Evolutionary conservation across 352 stramenopile species (phyloP).

Genomic region (Globisporangium barbulae): DNA sequence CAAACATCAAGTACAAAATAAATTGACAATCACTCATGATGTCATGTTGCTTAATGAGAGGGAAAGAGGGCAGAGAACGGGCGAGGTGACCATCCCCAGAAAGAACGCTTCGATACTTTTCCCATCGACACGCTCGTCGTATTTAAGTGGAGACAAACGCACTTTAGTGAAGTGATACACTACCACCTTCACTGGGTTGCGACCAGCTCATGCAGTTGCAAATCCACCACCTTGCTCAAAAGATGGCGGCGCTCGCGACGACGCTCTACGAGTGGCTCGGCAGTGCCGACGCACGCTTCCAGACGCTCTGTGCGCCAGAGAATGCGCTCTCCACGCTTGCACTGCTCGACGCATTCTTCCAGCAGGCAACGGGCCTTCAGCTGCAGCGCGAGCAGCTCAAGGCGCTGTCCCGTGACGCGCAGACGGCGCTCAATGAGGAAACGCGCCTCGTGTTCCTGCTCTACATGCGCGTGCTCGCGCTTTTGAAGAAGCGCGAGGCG

Average conservation of each 20-base stretch:
- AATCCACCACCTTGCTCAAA: neutral
- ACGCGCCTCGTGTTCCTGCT: slow-evolving; percentile 16
- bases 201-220: neutral
- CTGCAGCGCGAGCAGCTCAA: slow-evolving; percentile 13
- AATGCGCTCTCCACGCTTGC: neutral
- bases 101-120: slow-evolving; percentile 2
- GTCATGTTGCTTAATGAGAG: neutral
- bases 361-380: slow-evolving; percentile 9
- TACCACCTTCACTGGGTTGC: neutral
- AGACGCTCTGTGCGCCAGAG: neutral
- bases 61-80: neutral
- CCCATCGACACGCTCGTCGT: neutral
- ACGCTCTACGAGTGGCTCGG: slow-evolving; percentile 9
- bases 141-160: neutral
- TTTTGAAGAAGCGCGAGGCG: neutral
- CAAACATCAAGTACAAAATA: neutral
- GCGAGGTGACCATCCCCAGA: neutral
- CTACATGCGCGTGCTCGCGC: slow-evolving; percentile 14
- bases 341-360: slow-evolving; percentile 15
- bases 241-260: slow-evolving; percentile 6
- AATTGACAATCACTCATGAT: neutral
- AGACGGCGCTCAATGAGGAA: slow-evolving; percentile 8
- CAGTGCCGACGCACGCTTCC: slow-evolving; percentile 14
- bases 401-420: slow-evolving; percentile 6
- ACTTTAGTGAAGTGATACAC: neutral